These are phyloP conservation scores for Mallotus repandus DNA, from an alignment of 441 rosid species.

Conservation along the genomic window DNA sequence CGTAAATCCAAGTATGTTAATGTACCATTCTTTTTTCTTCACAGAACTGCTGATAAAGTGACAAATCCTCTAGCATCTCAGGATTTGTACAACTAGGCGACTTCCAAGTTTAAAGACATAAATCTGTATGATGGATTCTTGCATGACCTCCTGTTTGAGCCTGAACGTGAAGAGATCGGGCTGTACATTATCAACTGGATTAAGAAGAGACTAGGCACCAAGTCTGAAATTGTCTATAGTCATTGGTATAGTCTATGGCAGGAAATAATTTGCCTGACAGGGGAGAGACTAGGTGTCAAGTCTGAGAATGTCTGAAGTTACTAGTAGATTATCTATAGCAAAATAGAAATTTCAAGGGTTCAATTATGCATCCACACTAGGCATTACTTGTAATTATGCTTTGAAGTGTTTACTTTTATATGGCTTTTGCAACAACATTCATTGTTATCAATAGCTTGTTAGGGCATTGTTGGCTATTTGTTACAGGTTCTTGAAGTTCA, in stretches of 20 bases:
- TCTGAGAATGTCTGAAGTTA: constrained; percentile 11
- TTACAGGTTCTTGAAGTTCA: constrained; percentile 37
- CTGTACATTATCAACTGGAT: constrained; percentile 84
- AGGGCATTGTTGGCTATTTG: constrained; percentile 29
- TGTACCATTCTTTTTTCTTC: constrained; percentile 88
- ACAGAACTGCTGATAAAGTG: constrained; percentile 86
- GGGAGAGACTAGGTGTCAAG: constrained; percentile 46
- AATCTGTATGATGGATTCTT: constrained; percentile 85
- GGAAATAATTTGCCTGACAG: constrained; percentile 83
- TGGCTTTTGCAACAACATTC: neutral
- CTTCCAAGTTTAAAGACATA: constrained; percentile 76
- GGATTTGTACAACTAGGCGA: constrained; percentile 75
- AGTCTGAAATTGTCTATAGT: constrained; percentile 9
- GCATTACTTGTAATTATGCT: neutral
- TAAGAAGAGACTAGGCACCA: constrained; percentile 55
- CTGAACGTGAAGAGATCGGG: constrained; percentile 75
- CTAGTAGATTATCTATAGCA: constrained; percentile 10
- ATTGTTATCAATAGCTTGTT: constrained; percentile 9
- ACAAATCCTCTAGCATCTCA: constrained; percentile 91
- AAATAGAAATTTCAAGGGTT: neutral
- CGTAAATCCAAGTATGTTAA: constrained; percentile 62
- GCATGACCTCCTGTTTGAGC: constrained; percentile 96
- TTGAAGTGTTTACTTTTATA: constrained; percentile 6
- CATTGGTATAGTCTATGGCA: constrained; percentile 44
- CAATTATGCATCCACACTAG: neutral